Base-by-base conservation (phyloP, 2,329 filamentous ascomycete genomes). In the Chaetomiaceae sp. region DNA sequence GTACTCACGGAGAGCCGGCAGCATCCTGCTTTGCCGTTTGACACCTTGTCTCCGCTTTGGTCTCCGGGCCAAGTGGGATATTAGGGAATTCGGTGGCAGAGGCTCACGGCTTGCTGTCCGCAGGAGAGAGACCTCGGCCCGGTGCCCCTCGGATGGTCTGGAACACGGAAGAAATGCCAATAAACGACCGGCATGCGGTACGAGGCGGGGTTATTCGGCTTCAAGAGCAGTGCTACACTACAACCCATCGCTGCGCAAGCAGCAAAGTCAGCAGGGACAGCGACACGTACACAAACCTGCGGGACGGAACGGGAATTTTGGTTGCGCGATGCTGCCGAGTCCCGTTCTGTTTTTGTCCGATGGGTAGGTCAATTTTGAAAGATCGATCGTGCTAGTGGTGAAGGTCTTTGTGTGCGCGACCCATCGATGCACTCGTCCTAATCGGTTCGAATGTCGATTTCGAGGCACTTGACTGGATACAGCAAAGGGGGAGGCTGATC, bases 241-340 rank as follows among this genome's bases (percentile, higher is more conserved):
- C 25, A 5, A 27, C 25, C 25, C 5, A 5, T 5, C 9, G 25
- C 1, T n/a, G 23, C 14, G 38, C 13, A n/a, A n/a, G n/a, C n/a
- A 25, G 20, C 16, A 36, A 40, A 32, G n/a, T 23, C 23, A 32
- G 42, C 53, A 33, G 33, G 32, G 14, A 6, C 36, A 34, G 29
- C 29, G 20, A 33, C 33, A 43, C 27, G 13, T n/a, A 4, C 41
- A 46, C 25, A 45, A 51, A 38, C 10, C 40, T 29, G 44, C 47
- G 46, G 51, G 29, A 47, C 53, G 48, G 43, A 25, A 49, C 56
- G 43, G 37, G 43, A 46, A 45, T 25, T 46, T 44, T 43, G 34
- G 44, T 44, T 44, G 34, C 37, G 46, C 44, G 55, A 57, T 55
- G 55, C 52, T 47, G 55, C 57, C 21, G 53, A 52, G 13, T 52